Percentiles rank a stretch among this genome's conserved stretches.
Evolutionary conservation across 192 early-diverging fungal genomes (phyloP).

Genomic region (Coemansia aciculifera): DNA sequence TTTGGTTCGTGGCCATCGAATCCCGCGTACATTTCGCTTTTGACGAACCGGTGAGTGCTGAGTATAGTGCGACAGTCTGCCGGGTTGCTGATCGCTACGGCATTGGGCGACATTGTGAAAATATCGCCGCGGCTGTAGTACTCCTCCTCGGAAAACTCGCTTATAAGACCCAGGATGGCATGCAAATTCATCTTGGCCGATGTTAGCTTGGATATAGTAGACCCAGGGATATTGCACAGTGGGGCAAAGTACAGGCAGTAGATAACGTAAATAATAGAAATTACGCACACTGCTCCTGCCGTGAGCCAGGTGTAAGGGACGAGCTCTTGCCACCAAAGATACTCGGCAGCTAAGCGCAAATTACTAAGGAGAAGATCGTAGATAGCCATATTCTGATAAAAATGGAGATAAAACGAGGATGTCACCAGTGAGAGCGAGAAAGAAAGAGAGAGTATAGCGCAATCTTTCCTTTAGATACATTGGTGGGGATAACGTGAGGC

Average conservation of each 20-base stretch:
- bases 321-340: not conserved
- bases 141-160: slow-evolving; percentile 14
- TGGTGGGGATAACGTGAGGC: no score
- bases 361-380: not conserved
- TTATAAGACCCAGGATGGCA: slow-evolving; percentile 10
- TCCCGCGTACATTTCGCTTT: slow-evolving; percentile 25
- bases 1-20: slow-evolving; percentile 14
- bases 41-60: slow-evolving; percentile 26
- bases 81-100: slow-evolving; percentile 28
- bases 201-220: slow-evolving; percentile 9
- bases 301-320: not conserved
- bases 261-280: not conserved
- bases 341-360: not conserved
- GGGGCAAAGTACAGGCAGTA: slow-evolving; percentile 32
- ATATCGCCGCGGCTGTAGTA: slow-evolving; percentile 45
- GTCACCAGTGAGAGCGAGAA: not conserved
- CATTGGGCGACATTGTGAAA: slow-evolving; percentile 25
- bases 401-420: not conserved
- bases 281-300: not conserved
- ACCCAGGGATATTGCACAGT: slow-evolving; percentile 22
- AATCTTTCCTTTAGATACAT: not conserved
- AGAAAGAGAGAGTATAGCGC: not conserved
- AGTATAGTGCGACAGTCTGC: slow-evolving; percentile 25
- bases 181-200: slow-evolving; percentile 2
- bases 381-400: not conserved